phyloP scores from a whole-genome alignment of 2,329 filamentous ascomycete genomes.

The Cladophialophora bantiana region DNA sequence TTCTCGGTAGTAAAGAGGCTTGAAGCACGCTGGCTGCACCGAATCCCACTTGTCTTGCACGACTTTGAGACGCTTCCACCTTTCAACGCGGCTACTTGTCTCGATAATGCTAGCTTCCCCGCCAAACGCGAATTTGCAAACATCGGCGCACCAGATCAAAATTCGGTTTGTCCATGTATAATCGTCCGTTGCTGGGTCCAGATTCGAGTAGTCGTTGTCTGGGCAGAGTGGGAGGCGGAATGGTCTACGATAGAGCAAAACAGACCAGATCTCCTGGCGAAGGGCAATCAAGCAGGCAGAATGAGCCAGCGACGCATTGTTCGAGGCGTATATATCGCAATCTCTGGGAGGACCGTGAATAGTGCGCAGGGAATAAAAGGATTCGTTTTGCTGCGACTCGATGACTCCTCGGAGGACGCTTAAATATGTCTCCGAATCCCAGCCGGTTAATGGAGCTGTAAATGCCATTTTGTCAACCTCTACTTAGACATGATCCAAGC shows the following conservation, averaged over 20 bases:
- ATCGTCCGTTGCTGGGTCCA: not conserved
- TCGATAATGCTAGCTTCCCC: not conserved
- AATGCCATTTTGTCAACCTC: not conserved
- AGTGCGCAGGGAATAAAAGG: not conserved
- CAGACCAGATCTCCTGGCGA: not conserved
- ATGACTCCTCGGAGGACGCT: not conserved
- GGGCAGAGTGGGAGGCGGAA: not conserved
- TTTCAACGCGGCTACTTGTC: not conserved
- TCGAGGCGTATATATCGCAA: not conserved
- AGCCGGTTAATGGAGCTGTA: not conserved
- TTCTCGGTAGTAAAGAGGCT: not conserved
- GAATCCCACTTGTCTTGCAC: not conserved
- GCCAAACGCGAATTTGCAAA: not conserved
- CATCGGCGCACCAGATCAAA: not conserved
- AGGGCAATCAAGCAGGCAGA: not conserved
- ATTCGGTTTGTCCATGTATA: not conserved
- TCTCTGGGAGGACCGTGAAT: not conserved
- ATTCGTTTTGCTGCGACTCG: not conserved
- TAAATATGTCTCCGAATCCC: not conserved
- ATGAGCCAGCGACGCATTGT: not conserved
- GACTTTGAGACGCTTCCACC: not conserved
- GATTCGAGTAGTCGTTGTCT: not conserved
- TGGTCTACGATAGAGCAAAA: not conserved
- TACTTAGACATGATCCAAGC: not conserved
- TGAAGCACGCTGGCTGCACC: not conserved